Conservation (phyloP, 805 yeast species). For the Cyberlindnera samutprakarnensis region DNA sequence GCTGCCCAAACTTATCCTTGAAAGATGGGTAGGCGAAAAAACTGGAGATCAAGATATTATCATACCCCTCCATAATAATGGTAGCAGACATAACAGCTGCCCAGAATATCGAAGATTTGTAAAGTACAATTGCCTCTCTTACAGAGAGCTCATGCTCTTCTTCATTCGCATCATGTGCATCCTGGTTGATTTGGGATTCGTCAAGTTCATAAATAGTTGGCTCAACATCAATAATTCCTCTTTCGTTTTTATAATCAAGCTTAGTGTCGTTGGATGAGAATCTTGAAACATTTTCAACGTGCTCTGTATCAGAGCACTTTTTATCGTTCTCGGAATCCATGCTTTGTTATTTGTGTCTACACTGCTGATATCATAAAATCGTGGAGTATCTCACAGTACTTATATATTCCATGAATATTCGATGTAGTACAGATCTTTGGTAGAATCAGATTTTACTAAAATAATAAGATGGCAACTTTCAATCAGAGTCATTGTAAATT, state of each 20-base stretch:
- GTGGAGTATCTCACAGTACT: background rate
- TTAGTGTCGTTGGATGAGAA: constrained; percentile 4
- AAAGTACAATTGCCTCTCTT: constrained; percentile 12
- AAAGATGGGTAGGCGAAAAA: constrained; percentile 20
- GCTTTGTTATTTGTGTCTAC: background rate
- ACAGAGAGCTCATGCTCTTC: constrained; percentile 13
- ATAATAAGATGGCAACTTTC: no score
- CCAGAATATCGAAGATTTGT: constrained; percentile 16
- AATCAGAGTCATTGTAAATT: no score
- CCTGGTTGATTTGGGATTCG: constrained; percentile 7
- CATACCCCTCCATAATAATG: constrained; percentile 22
- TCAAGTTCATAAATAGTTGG: constrained; percentile 9
- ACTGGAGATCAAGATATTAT: constrained; percentile 13
- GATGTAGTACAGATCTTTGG: background rate
- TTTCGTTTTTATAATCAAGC: background rate
- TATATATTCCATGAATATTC: background rate
- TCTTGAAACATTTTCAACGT: constrained; percentile 11
- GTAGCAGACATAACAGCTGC: constrained; percentile 13
- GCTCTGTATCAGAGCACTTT: constrained; percentile 9
- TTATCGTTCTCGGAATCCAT: constrained; percentile 3
- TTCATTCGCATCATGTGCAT: constrained; percentile 13
- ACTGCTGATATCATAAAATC: background rate
- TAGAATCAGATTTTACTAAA: no score
- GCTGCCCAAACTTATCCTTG: constrained; percentile 16
- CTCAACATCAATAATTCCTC: background rate